Percentiles rank a stretch among this genome's conserved stretches.
Conservation (phyloP, 2,329 filamentous ascomycete species). For the Pseudogymnoascus sp. region DNA sequence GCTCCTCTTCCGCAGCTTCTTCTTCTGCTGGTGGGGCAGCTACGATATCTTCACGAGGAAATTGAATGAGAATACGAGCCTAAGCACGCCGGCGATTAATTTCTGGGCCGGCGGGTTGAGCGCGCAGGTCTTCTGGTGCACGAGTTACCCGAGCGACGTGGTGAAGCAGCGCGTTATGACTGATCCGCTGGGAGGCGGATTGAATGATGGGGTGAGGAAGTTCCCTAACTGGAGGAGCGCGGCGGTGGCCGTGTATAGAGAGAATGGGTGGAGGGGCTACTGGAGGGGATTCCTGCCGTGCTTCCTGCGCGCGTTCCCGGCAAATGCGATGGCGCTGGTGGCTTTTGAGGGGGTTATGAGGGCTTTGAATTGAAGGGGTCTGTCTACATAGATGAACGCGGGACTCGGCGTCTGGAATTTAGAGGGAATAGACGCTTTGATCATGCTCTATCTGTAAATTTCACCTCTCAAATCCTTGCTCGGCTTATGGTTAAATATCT, state of each 20-base stretch:
- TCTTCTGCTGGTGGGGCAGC: conserved; percentile 97
- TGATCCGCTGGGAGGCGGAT: conserved; percentile 66
- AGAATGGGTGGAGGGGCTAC: conserved; percentile 70
- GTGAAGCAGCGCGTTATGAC: conserved; percentile 98
- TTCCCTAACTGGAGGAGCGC: conserved; percentile 76
- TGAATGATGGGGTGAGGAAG: conserved; percentile 57
- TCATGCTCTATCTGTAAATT: background rate
- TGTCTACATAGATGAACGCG: background rate
- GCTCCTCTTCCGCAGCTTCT: conserved; percentile 80
- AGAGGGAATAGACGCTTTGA: background rate
- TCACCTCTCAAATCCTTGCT: background rate
- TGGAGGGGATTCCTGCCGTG: conserved; percentile 93
- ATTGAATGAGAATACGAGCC: conserved; percentile 55
- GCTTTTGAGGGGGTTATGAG: conserved; percentile 92
- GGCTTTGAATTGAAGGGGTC: conserved; percentile 37
- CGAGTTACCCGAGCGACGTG: conserved; percentile 84
- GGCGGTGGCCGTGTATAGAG: conserved; percentile 64
- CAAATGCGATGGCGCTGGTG: conserved; percentile 87
- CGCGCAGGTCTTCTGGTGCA: conserved; percentile 91
- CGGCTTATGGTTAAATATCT: background rate
- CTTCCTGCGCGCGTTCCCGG: conserved; percentile 87
- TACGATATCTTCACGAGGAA: conserved; percentile 76
- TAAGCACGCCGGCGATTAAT: conserved; percentile 76
- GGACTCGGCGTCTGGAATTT: background rate
- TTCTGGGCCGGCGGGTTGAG: conserved; percentile 95